These are phyloP conservation scores for Aspergillus thermomutatus DNA, from an alignment of 2,329 filamentous ascomycete species.

Conservation along the genomic window DNA sequence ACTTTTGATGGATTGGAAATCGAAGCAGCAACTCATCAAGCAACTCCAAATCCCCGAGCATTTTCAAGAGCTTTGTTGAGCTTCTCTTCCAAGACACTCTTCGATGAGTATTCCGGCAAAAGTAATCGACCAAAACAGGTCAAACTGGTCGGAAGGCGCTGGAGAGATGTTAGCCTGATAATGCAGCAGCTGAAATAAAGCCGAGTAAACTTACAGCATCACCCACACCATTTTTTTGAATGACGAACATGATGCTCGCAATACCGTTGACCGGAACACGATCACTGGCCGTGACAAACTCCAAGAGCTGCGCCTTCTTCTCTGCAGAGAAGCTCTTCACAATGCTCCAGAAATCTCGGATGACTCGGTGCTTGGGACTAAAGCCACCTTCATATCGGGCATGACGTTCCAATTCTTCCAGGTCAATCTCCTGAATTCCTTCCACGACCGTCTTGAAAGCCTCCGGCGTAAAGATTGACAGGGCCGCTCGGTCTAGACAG, in stretches of 20 bases:
- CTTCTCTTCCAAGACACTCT: constrained; percentile 68
- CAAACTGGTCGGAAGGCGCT: constrained; percentile 73
- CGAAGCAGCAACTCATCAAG: constrained; percentile 41
- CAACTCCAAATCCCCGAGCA: constrained; percentile 83
- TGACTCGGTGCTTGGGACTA: constrained; percentile 63
- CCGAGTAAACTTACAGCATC: constrained; percentile 40
- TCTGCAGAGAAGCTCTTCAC: constrained; percentile 62
- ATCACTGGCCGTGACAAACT: constrained; percentile 94
- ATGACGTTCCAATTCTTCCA: constrained; percentile 66
- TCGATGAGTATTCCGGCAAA: constrained; percentile 75
- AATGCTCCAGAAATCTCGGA: constrained; percentile 81
- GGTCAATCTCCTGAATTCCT: constrained; percentile 76
- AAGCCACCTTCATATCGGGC: constrained; percentile 79
- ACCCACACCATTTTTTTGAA: constrained; percentile 72
- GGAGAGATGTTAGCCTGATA: constrained; percentile 11
- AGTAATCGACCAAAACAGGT: constrained; percentile 91
- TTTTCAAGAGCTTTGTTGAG: constrained; percentile 85
- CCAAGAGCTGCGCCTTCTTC: constrained; percentile 73
- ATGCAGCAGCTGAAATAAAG: background rate
- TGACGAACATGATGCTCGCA: constrained; percentile 74
- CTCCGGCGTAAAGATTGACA: constrained; percentile 67
- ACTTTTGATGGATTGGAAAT: no score
- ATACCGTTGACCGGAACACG: constrained; percentile 85
- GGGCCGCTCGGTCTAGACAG: constrained; percentile 67
- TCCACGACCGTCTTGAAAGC: constrained; percentile 77